Conservation (phyloP, 805 yeast genomes). For the Sugiyamaella smithiae region DNA sequence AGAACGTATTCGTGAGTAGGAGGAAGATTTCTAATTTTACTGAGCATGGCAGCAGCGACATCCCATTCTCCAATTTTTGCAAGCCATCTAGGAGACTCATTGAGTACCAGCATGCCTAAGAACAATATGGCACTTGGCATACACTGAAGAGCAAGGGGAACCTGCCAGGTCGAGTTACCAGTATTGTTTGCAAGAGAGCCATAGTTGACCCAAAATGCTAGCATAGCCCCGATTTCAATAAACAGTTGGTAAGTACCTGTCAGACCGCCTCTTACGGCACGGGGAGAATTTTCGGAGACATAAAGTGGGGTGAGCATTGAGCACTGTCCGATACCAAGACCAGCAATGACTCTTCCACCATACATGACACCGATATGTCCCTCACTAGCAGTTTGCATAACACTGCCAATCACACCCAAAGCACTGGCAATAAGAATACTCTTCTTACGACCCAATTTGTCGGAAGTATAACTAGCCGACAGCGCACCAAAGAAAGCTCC, state of each 20-base stretch:
- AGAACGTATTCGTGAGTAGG: constrained; percentile 23
- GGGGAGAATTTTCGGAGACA: constrained; percentile 43
- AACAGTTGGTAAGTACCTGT: constrained; percentile 11
- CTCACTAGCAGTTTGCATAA: constrained; percentile 50
- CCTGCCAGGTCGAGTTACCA: constrained; percentile 8
- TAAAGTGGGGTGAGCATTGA: constrained; percentile 51
- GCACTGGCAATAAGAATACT: constrained; percentile 55
- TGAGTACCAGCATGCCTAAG: constrained; percentile 66
- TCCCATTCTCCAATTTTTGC: constrained; percentile 9
- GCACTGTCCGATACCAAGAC: constrained; percentile 52
- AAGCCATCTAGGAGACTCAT: constrained; percentile 75
- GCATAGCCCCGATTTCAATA: constrained; percentile 9
- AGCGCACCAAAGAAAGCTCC: background rate
- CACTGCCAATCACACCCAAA: constrained; percentile 58
- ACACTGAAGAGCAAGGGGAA: constrained; percentile 1
- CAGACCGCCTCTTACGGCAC: constrained; percentile 47
- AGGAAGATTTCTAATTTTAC: constrained; percentile 30
- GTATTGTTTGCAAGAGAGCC: constrained; percentile 6
- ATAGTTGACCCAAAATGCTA: constrained; percentile 15
- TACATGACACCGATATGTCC: constrained; percentile 44
- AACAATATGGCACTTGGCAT: constrained; percentile 79
- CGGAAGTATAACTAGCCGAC: constrained; percentile 49
- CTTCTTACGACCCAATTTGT: constrained; percentile 55
- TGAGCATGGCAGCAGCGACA: constrained; percentile 2
- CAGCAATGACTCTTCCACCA: constrained; percentile 49